Evolutionary conservation across 768 basidiomycete species (phyloP), one percentile per base, ranked within the genome.

Genomic region (Boletus vinaceobasis): DNA sequence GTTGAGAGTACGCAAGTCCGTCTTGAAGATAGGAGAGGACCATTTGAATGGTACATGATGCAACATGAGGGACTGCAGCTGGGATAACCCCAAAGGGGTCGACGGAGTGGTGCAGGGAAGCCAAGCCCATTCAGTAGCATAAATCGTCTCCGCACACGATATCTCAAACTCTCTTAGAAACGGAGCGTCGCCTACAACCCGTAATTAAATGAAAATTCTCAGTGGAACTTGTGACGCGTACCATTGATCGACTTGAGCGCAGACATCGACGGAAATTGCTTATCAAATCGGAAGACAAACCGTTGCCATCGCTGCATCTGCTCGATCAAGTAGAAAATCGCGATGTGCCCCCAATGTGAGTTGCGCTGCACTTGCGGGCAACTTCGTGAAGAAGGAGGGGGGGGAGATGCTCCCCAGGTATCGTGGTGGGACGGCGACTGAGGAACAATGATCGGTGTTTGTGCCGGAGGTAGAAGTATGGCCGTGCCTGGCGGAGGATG

Each of bases 261-360:
- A 53, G 76, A 75, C 73, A 90, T 80, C 4, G 88, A 88, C 17
- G 82, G 71, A 68, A 90, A 90, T 33, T 85, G 85, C 66, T 82
- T 86, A 64, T 90, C 87, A 60, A 88, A 91, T 39, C 85, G 75
- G 63, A 92, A 90, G 11, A 90, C 79, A 61, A 92, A 92, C 23
- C 88, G 77, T 64, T 87, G 79, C 89, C 89, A 92, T 29, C 89
- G 80, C 59, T 83, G 83, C 83, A 90, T 90, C 66, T 90, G 86
- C 60, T 88, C 82, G 2, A 86, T 83, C 21, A 92, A 71, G 65
- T 91, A 92, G 67, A 79, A 90, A 43, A 91, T 82, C 0, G 85
- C 86, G 32, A 92, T 86, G 59, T 89, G 83, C 0, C 88, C 89
- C 89, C 89, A 92, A 51, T 88, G 85, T 57, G 81, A 77, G 57